Evolutionary conservation across 495 filamentous ascomycete species (phyloP), one percentile per base, ranked within the genome.

Genomic region (Emericellopsis terricola): DNA sequence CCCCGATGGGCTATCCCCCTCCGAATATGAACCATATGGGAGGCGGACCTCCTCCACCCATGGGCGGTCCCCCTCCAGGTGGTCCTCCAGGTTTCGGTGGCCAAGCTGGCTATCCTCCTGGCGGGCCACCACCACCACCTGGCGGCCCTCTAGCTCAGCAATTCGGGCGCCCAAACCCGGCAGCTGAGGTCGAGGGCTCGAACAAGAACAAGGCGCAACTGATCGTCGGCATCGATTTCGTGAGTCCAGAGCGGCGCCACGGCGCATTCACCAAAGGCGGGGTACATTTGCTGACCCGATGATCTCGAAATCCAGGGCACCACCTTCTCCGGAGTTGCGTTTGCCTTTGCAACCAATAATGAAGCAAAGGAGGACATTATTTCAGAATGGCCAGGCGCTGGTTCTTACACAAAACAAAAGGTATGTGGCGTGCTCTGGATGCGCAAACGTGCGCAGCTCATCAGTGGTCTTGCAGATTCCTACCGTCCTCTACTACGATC

Each of bases 131-230:
- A 38, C 45, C 61, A 43, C 45, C 63, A 50, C 53, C 57, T 15
- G 41, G 47, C 15, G 51, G 51, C 1, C 53, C 55, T 28, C 50
- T 36, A 43, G 48, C 29, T 40, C 60, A 45, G 23, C 53, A 34
- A 28, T 34, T 29, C 26, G 31, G 11, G 45, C 50, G 37, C 51
- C 64, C 67, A 40, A 60, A 65, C 37, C 59, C 68, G 32, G 70
- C 71, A 34, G 78, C 76, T 23, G 91, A 94, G 53, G 79, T 94
- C 16, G 85, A 94, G 44, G 84, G 80, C 18, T 78, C 73, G 36
- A 81, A 79, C 46, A 68, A 81, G 47, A 80, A 71, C 50, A 82
- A 81, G 53, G 73, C 78, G 15, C 77, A 81, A 60, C 59, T 83
- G 40, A 83, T 83, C 48, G 77, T 82, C 36, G 77, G 77, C 36